Evolutionary conservation across 2,329 filamentous ascomycete species (phyloP), one percentile per base, ranked within the genome.

Genomic region (Xylaria sp.): DNA sequence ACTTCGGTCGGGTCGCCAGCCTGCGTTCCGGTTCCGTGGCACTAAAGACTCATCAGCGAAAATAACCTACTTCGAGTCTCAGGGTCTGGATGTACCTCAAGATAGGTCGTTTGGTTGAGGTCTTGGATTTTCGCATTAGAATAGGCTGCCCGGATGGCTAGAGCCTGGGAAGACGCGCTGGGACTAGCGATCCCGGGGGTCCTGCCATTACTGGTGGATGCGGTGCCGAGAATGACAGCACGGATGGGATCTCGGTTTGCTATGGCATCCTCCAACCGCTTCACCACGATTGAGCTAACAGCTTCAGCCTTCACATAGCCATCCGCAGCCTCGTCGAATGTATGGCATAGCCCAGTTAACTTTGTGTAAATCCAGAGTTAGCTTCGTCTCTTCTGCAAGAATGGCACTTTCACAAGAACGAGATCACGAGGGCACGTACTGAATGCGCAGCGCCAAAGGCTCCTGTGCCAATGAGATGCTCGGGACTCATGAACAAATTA

Each of bases 251-350:
- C 81, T 3, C 80, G 78, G 50, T 82, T 81, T 2, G 71, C 66
- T 1, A 85, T 60, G 1, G 85, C 84, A 55, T 81, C 79, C 1
- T 74, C 71, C 0, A 86, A 74, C 0, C 75, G 76, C 75, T 86
- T 86, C 0, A 87, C 61, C 0, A 84, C 62, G 0, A 86, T 48
- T 4, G 77, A 71, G 1, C 72, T 79, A 2, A 81, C 74, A 0
- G 82, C 85, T 66, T 87, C 85, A 1, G 81, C 84, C 11, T 82
- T 77, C 0, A 76, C 80, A 68, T 85, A 87, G 0, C 85, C 85
- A 64, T 82, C 78, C 1, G 82, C 85, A 1, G 72, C 69, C 1
- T 72, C 66, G 64, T 85, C 83, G 61, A 81, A 84, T 1, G 73
- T 74, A 48, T 77, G 71, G 61, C 72, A 78, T 6, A 62, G 65